These are phyloP conservation scores for Tetrahymena borealis DNA, from an alignment of 73 alveolate species.

Conservation along the genomic window DNA sequence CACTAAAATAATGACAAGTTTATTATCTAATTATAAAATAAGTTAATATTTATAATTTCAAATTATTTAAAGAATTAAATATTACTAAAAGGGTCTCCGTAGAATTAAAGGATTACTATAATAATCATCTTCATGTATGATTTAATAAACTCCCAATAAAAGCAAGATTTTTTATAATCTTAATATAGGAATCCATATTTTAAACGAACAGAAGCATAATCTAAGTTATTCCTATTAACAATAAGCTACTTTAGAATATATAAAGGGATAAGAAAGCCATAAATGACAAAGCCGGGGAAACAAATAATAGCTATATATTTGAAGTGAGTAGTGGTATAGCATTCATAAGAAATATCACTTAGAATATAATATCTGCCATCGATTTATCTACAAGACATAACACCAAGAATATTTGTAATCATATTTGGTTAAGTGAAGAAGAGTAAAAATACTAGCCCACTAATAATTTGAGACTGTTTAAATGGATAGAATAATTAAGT, in stretches of 20 bases:
- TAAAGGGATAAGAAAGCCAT: conserved; percentile 1
- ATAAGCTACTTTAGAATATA: background rate
- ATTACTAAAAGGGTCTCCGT: background rate
- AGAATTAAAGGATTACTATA: background rate
- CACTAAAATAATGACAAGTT: background rate
- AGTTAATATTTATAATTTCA: background rate
- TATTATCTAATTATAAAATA: background rate
- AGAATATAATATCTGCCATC: background rate
- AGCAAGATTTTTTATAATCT: background rate
- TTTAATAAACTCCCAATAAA: conserved; percentile 3
- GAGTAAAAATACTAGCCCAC: conserved; percentile 1
- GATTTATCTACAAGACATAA: conserved; percentile 13
- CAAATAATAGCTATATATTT: background rate
- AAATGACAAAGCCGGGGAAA: conserved; percentile 3
- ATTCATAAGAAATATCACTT: conserved; percentile 13
- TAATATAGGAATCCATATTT: background rate
- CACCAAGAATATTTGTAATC: background rate
- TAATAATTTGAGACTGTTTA: background rate
- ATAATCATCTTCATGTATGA: background rate
- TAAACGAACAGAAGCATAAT: background rate
- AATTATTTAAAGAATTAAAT: background rate
- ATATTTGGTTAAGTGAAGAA: conserved; percentile 7
- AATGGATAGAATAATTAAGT: background rate
- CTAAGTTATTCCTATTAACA: background rate
- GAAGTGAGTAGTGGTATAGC: background rate